Evolutionary conservation across 345 rosid genomes (phyloP).

Genomic region (Eucalyptus viminalis): DNA sequence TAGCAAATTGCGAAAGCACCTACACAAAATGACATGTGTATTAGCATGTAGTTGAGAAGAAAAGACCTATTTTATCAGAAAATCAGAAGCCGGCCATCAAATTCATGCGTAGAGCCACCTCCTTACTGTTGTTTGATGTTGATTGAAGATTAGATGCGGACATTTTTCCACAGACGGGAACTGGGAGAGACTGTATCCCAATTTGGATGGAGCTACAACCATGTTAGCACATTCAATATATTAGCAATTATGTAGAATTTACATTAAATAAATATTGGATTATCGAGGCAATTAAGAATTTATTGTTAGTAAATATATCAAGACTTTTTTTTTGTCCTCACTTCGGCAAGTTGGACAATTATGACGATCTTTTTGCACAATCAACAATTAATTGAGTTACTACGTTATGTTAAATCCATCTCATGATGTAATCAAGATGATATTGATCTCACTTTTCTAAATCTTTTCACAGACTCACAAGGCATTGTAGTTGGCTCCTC

Average conservation of each 20-base stretch:
- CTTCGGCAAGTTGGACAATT: too few species aligned
- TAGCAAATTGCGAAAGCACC: too few species aligned
- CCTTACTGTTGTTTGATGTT: rapidly evolving
- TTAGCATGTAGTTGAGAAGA: background rate
- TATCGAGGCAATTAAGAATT: background rate
- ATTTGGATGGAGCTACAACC: background rate
- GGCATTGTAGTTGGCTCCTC: too few species aligned
- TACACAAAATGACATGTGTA: background rate
- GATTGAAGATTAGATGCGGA: rapidly evolving
- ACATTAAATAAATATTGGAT: background rate
- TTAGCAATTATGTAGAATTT: rapidly evolving
- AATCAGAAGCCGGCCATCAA: too few species aligned
- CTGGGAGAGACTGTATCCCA: background rate
- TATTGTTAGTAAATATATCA: background rate
- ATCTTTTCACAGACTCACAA: rapidly evolving
- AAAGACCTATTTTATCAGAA: too few species aligned
- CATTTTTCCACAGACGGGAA: background rate
- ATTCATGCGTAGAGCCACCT: too few species aligned
- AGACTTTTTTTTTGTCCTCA: background rate
- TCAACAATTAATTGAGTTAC: too few species aligned
- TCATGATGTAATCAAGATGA: too few species aligned
- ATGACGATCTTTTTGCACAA: background rate
- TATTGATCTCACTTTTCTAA: too few species aligned
- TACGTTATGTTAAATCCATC: too few species aligned
- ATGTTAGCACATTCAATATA: background rate